Percentiles rank a stretch among this genome's conserved stretches.
phyloP scores from a whole-genome alignment of 2,329 filamentous ascomycete species.

The Neophaeococcomyces aloes region DNA sequence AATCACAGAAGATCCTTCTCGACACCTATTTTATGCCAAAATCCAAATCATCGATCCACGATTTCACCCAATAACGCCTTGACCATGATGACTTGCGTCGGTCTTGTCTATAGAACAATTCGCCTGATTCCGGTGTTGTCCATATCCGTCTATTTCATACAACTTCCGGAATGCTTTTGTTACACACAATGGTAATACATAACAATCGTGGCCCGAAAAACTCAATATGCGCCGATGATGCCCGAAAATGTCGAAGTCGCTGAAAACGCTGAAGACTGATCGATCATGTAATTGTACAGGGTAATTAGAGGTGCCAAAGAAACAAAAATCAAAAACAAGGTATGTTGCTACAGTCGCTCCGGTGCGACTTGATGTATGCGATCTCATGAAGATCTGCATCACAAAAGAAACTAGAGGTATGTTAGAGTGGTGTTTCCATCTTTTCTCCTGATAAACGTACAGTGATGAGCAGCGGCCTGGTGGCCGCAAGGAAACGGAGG shows the following conservation, averaged over 20 bases:
- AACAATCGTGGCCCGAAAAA: constrained; percentile 16
- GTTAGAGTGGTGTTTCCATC: background rate
- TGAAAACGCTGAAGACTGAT: constrained; percentile 19
- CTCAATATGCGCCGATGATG: constrained; percentile 16
- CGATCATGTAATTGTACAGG: constrained; percentile 22
- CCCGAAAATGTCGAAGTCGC: constrained; percentile 12
- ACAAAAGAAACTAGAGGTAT: constrained; percentile 5
- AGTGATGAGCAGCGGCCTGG: background rate
- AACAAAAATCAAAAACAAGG: constrained; percentile 13
- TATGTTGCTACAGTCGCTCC: background rate
- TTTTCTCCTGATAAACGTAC: background rate
- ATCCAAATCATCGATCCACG: constrained; percentile 4
- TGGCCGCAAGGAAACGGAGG: background rate
- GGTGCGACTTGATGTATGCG: background rate
- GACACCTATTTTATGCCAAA: constrained; percentile 5
- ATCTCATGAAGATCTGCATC: background rate
- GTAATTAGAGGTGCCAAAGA: constrained; percentile 18
- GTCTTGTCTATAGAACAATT: constrained; percentile 17
- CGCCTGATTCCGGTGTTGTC: constrained; percentile 5
- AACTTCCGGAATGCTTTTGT: constrained; percentile 15
- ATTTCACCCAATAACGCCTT: constrained; percentile 6
- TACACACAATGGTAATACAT: constrained; percentile 20
- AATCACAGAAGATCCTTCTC: constrained; percentile 8
- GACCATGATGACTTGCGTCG: constrained; percentile 22
- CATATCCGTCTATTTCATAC: constrained; percentile 14